Conservation (phyloP, 306 rosid species). For the Hippophae rhamnoides region DNA sequence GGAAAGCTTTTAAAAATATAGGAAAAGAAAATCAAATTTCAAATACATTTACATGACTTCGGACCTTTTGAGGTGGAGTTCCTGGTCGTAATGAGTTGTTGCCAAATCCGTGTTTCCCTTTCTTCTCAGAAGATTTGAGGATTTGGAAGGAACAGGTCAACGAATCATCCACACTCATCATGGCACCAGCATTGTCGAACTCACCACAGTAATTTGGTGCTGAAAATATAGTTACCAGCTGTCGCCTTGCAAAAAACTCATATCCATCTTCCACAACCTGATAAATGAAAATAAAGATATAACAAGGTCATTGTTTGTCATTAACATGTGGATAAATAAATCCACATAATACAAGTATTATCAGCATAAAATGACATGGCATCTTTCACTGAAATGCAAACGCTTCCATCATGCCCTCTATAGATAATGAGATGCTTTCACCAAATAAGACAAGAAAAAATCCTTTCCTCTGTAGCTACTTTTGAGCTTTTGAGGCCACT, state of each 20-base stretch:
- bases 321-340: neutral
- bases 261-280: conserved; percentile 55
- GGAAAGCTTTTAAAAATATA: no score
- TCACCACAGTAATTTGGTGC: conserved; percentile 47
- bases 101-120: conserved; percentile 32
- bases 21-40: neutral
- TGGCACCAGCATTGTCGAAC: conserved; percentile 55
- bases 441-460: conserved; percentile 1
- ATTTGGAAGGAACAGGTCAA: conserved; percentile 58
- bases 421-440: neutral
- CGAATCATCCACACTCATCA: conserved; percentile 59
- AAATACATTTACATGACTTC: neutral
- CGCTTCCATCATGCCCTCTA: neutral
- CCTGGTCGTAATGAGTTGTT: conserved; percentile 36
- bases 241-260: conserved; percentile 51
- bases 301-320: neutral
- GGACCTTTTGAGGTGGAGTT: conserved; percentile 49
- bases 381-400: neutral
- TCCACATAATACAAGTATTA: neutral
- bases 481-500: neutral
- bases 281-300: conserved; percentile 1
- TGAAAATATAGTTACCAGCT: conserved; percentile 47
- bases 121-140: conserved; percentile 46
- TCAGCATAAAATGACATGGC: neutral
- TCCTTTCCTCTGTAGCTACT: neutral